A percentile compares a stretch with the other conserved stretches of the same genome.
Conservation (phyloP, 2,329 filamentous ascomycete genomes). For the Fusarium sp. region DNA sequence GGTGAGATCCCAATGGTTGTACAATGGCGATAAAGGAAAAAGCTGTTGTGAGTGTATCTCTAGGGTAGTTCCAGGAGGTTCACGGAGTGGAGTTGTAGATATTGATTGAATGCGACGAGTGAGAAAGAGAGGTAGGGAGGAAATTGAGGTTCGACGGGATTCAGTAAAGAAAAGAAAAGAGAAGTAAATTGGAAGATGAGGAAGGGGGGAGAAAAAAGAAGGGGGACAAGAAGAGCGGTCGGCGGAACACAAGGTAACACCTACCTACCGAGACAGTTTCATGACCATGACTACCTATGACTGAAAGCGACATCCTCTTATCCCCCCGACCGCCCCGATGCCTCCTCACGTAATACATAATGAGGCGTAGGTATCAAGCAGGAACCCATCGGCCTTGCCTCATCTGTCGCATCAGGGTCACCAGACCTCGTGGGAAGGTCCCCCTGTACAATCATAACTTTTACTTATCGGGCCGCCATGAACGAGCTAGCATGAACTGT, state of each 20-base stretch:
- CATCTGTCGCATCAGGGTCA: conserved; percentile 31
- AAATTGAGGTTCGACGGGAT: neutral
- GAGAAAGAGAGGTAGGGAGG: neutral
- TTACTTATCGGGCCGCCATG: conserved; percentile 33
- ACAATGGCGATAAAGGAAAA: neutral
- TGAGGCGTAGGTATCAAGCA: conserved; percentile 31
- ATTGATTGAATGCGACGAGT: neutral
- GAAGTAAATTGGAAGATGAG: neutral
- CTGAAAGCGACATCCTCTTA: conserved; percentile 21
- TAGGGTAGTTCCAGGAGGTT: conserved; percentile 19
- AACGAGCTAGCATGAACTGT: conserved; percentile 21
- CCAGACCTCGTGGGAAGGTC: conserved; percentile 22
- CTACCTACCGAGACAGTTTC: conserved; percentile 19
- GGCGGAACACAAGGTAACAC: conserved; percentile 32
- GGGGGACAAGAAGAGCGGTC: conserved; percentile 37
- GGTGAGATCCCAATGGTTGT: conserved; percentile 1
- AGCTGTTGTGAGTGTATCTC: conserved; percentile 6
- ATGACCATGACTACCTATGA: conserved; percentile 5
- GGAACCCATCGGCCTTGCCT: conserved; percentile 20
- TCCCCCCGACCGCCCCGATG: conserved; percentile 13
- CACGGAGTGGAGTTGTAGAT: neutral
- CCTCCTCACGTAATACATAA: conserved; percentile 38
- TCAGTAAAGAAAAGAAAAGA: conserved; percentile 3
- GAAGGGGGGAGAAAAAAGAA: conserved; percentile 15
- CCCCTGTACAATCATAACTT: conserved; percentile 37